Evolutionary conservation across 257 asterid genomes (phyloP).

Genomic region (Cinchona pubescens): DNA sequence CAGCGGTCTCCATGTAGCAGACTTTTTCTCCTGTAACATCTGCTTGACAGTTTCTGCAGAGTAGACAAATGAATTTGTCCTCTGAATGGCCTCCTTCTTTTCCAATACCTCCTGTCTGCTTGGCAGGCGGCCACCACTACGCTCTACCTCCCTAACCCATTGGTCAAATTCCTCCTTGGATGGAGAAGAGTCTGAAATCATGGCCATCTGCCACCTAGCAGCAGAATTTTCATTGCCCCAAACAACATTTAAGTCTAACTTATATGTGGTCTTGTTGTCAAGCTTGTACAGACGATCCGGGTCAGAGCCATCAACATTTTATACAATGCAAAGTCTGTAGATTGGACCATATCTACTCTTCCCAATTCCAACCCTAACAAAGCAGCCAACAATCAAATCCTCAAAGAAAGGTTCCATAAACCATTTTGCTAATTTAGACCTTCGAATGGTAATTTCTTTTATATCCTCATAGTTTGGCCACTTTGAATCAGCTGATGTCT

Average conservation of each 20-base stretch:
- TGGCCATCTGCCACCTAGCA: slow-evolving; percentile 99
- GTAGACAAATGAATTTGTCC: slow-evolving; percentile 74
- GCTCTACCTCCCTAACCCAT: slow-evolving; percentile 93
- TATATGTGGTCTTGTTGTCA: slow-evolving; percentile 81
- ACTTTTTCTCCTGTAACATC: slow-evolving; percentile 92
- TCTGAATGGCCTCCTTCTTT: slow-evolving; percentile 79
- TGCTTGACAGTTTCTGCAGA: slow-evolving; percentile 94
- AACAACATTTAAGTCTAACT: slow-evolving; percentile 75
- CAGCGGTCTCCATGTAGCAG: slow-evolving; percentile 89
- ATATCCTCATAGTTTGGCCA: slow-evolving; percentile 77
- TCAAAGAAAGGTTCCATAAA: slow-evolving; percentile 98
- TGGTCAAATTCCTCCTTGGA: slow-evolving; percentile 77
- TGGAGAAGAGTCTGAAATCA: slow-evolving; percentile 87
- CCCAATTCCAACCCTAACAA: slow-evolving; percentile 94
- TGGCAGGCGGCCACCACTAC: slow-evolving; percentile 78
- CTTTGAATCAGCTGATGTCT: slow-evolving; percentile 59
- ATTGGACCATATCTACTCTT: slow-evolving; percentile 75
- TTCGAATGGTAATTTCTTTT: slow-evolving; percentile 76
- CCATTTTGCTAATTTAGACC: slow-evolving; percentile 93
- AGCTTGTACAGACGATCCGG: slow-evolving; percentile 79
- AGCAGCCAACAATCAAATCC: slow-evolving; percentile 90
- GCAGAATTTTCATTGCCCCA: slow-evolving; percentile 97
- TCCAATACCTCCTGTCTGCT: slow-evolving; percentile 77
- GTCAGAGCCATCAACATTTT: slow-evolving; percentile 77
- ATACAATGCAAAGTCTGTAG: slow-evolving; percentile 80